Evolutionary conservation across 305 asterid genomes (phyloP).

Genomic region (Fraxinus albicans): DNA sequence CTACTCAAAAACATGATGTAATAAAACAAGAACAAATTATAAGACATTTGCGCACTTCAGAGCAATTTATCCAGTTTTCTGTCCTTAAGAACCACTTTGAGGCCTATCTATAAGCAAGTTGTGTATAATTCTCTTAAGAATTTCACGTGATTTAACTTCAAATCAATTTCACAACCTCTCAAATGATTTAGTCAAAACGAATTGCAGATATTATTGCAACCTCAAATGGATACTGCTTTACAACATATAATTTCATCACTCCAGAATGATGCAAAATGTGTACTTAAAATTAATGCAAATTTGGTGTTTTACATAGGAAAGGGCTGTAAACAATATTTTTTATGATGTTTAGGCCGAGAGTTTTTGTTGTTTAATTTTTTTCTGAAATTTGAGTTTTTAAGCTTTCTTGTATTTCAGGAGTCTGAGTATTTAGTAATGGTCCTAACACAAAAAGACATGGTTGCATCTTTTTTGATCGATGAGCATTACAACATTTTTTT

Average conservation of each 20-base stretch:
- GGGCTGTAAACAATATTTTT: not conserved
- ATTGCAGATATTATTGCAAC: not conserved
- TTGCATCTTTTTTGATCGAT: not conserved
- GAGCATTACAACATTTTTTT: not conserved
- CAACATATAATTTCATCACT: not conserved
- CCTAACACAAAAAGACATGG: not conserved
- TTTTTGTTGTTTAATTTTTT: not conserved
- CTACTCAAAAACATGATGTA: not conserved
- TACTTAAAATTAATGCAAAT: not conserved
- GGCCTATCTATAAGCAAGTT: not conserved
- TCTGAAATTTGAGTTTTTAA: not conserved
- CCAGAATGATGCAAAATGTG: not conserved
- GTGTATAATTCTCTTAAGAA: not conserved
- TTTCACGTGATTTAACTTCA: not conserved
- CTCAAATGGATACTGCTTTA: not conserved
- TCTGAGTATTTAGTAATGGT: not conserved
- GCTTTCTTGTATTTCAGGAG: not conserved
- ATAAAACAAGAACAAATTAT: not conserved
- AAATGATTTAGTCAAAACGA: not conserved
- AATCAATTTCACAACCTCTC: constrained; percentile 2
- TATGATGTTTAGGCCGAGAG: not conserved
- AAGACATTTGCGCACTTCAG: not conserved
- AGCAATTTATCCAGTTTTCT: not conserved
- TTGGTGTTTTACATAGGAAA: not conserved
- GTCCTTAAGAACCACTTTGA: not conserved